phyloP scores from a whole-genome alignment of 371 early-diverging fungal genomes.

The Mortierella sp. region DNA sequence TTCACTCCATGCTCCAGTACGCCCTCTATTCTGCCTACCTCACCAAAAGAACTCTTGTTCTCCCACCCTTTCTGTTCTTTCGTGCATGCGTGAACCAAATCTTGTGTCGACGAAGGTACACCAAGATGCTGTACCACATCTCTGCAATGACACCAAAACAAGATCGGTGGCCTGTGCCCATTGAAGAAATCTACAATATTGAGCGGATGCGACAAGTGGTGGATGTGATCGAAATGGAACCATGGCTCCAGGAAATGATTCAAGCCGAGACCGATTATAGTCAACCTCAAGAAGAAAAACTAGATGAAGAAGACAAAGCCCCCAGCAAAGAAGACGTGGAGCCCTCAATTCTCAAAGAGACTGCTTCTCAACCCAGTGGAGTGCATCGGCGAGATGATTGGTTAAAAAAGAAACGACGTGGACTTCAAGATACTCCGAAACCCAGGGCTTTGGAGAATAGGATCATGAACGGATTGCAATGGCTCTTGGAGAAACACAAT shows the following conservation, averaged over 20 bases:
- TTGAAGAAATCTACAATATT: constrained; percentile 5
- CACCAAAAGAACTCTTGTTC: constrained; percentile 2
- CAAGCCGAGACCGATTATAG: not conserved
- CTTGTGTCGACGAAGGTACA: not conserved
- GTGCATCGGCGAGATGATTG: too few species aligned
- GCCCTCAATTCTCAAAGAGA: too few species aligned
- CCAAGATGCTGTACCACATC: too few species aligned
- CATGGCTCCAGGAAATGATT: constrained; percentile 11
- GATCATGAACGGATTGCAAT: constrained; percentile 5
- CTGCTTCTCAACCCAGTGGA: too few species aligned
- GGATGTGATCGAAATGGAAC: constrained; percentile 2
- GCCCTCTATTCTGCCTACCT: constrained; percentile 6
- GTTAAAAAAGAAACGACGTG: too few species aligned
- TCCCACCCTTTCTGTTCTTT: constrained; percentile 9
- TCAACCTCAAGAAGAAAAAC: too few species aligned
- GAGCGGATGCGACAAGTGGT: constrained; percentile 4
- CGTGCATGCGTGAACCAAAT: constrained; percentile 3
- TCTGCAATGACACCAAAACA: too few species aligned
- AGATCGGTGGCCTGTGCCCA: constrained; percentile 7
- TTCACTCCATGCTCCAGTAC: not conserved
- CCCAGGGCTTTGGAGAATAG: too few species aligned
- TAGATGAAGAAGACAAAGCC: too few species aligned
- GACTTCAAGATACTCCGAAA: too few species aligned
- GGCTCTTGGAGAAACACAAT: not conserved
- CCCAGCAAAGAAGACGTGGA: too few species aligned